phyloP scores from a whole-genome alignment of 129 eudicot species.

The Ambrosia artemisiifolia region DNA sequence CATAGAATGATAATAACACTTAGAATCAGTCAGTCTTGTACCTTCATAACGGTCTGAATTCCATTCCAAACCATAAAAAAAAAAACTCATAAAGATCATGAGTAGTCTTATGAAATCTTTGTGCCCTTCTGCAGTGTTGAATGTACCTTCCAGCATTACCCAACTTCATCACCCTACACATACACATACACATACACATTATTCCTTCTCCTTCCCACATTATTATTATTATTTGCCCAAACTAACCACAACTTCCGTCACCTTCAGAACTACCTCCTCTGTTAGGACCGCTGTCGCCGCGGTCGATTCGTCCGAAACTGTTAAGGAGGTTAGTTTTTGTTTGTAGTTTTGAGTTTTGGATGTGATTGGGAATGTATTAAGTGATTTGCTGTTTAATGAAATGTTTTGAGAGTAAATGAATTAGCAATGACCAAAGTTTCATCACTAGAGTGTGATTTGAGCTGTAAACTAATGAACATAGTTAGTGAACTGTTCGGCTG shows the following conservation, averaged over 20 bases:
- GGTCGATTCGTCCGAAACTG: conserved; percentile 49
- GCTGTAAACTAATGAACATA: too few relatives aligned
- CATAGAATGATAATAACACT: too few relatives aligned
- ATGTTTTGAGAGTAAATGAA: too few relatives aligned
- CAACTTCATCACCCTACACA: conserved; percentile 25
- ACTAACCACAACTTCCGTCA: conserved; percentile 18
- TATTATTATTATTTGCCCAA: conserved; percentile 21
- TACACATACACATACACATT: conserved; percentile 4
- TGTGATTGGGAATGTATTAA: too few relatives aligned
- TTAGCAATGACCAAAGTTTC: too few relatives aligned
- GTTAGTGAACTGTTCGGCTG: too few relatives aligned
- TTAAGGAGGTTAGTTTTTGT: conserved; percentile 43
- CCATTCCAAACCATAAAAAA: not conserved
- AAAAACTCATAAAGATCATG: not conserved
- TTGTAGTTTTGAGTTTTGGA: not conserved
- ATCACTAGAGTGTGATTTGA: too few relatives aligned
- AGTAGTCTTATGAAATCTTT: conserved; percentile 34
- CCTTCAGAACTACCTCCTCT: conserved; percentile 45
- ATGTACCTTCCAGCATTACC: conserved; percentile 31
- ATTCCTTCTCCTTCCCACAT: conserved; percentile 20
- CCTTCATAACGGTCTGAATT: not conserved
- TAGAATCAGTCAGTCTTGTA: not conserved
- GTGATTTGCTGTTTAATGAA: too few relatives aligned
- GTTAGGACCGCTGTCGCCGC: conserved; percentile 60
- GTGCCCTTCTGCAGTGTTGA: conserved; percentile 27